Percentiles rank a stretch among this genome's conserved stretches.
These are phyloP conservation scores for Eucalyptus dawsonii DNA, from an alignment of 345 rosid species.

Conservation along the genomic window DNA sequence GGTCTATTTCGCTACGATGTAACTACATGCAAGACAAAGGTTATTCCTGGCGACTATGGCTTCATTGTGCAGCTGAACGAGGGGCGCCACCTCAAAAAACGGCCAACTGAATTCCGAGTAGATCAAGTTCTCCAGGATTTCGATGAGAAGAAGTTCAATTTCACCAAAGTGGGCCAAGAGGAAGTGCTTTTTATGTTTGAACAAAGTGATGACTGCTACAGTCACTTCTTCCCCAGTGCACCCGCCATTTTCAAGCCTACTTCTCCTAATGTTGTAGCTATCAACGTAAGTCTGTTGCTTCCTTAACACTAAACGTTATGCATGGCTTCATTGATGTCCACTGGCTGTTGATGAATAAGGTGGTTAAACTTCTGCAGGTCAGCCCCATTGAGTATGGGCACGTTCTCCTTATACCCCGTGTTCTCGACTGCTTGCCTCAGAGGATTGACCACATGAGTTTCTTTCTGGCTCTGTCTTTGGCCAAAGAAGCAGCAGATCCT, in stretches of 20 bases:
- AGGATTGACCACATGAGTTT: constrained; percentile 40
- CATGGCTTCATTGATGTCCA: neutral
- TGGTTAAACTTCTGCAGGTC: constrained; percentile 12
- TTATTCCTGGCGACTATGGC: constrained; percentile 23
- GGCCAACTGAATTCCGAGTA: constrained; percentile 42
- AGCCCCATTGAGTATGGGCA: constrained; percentile 53
- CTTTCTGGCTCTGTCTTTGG: constrained; percentile 36
- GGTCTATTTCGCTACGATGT: constrained; percentile 47
- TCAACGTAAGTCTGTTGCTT: constrained; percentile 12
- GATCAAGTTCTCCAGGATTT: constrained; percentile 44
- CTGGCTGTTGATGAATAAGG: neutral
- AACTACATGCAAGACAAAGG: constrained; percentile 31
- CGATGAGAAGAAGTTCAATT: constrained; percentile 36
- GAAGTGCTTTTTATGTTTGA: constrained; percentile 42
- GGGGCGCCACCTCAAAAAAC: constrained; percentile 46
- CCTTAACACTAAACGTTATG: neutral
- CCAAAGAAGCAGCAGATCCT: constrained; percentile 31
- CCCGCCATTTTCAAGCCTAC: neutral
- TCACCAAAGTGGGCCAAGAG: constrained; percentile 44
- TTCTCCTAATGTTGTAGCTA: constrained; percentile 35
- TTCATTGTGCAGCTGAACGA: constrained; percentile 45
- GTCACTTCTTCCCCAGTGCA: constrained; percentile 4
- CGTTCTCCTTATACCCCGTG: constrained; percentile 31
- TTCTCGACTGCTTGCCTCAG: constrained; percentile 39
- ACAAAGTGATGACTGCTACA: constrained; percentile 14